Conservation (phyloP, 1,139 yeast species). For the Yamadazyma friedrichii region DNA sequence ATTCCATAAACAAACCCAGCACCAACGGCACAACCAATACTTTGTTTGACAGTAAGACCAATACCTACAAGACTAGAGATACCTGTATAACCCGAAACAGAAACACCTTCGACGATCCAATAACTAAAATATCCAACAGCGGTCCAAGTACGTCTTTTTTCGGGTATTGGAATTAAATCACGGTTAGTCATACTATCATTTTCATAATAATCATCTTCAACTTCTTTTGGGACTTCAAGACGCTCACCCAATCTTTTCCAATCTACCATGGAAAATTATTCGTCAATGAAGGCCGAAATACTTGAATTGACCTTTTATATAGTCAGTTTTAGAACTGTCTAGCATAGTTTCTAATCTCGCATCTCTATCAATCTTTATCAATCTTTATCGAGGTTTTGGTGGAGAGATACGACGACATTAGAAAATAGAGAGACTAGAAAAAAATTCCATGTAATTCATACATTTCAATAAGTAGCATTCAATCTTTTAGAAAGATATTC, state of each 20-base stretch:
- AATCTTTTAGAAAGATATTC: slow-evolving; percentile 19
- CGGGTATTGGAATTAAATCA: slow-evolving; percentile 14
- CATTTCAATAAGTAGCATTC: not conserved
- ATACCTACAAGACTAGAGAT: slow-evolving; percentile 9
- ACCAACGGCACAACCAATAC: slow-evolving; percentile 16
- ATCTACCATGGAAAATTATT: not conserved
- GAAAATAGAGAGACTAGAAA: too few species aligned
- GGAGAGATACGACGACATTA: too few species aligned
- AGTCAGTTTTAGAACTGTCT: too few species aligned
- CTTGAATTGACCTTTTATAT: too few species aligned
- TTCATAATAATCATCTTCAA: slow-evolving; percentile 13
- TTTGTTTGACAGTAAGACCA: slow-evolving; percentile 9
- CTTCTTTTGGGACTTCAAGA: slow-evolving; percentile 16
- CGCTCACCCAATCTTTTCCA: not conserved
- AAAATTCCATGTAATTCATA: not conserved
- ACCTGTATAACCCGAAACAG: slow-evolving; percentile 11
- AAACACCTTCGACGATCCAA: slow-evolving; percentile 12
- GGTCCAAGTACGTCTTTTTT: slow-evolving; percentile 12
- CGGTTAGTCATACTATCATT: slow-evolving; percentile 18
- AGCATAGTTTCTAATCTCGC: too few species aligned
- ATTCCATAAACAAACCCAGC: slow-evolving; percentile 17
- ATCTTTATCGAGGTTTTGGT: too few species aligned
- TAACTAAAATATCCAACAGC: slow-evolving; percentile 9
- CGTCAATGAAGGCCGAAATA: too few species aligned
- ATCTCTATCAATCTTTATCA: too few species aligned